Conservation (phyloP, 2,329 filamentous ascomycete species). For the Nakataea oryzae region DNA sequence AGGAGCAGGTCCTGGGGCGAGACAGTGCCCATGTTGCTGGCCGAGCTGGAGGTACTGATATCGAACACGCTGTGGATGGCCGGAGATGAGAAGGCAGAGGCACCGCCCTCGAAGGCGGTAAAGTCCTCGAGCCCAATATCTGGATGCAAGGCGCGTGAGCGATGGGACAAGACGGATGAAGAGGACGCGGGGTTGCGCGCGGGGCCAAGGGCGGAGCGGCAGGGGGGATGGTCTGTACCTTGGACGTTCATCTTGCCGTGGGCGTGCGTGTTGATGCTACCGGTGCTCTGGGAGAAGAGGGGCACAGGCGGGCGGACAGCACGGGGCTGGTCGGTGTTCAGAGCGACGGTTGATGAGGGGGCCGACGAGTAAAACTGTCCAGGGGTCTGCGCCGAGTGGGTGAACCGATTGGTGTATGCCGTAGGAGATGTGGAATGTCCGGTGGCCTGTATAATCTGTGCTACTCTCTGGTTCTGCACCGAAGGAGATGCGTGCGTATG, state of each 20-base stretch:
- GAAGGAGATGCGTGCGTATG: conserved; percentile 32
- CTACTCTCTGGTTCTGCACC: conserved; percentile 48
- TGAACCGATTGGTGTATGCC: conserved; percentile 48
- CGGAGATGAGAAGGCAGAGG: conserved; percentile 42
- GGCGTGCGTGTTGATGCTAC: conserved; percentile 32
- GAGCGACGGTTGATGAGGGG: conserved; percentile 46
- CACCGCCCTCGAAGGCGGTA: conserved; percentile 42
- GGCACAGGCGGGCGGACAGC: conserved; percentile 58
- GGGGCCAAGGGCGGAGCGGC: too few relatives aligned
- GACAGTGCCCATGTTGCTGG: conserved; percentile 56
- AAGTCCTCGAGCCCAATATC: conserved; percentile 51
- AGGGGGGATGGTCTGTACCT: conserved; percentile 31
- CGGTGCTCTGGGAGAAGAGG: conserved; percentile 53
- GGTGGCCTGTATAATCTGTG: conserved; percentile 47
- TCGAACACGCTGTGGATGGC: conserved; percentile 41
- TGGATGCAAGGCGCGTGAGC: conserved; percentile 26
- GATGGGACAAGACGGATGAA: conserved; percentile 2
- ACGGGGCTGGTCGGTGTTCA: conserved; percentile 37
- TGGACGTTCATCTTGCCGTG: conserved; percentile 41
- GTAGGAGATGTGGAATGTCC: conserved; percentile 42
- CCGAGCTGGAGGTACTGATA: conserved; percentile 31
- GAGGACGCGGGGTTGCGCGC: neutral
- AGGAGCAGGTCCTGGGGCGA: conserved; percentile 76
- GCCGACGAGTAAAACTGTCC: conserved; percentile 59
- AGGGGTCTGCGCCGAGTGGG: conserved; percentile 28